Base-by-base conservation (phyloP, 805 yeast genomes). In the Candida insectorum region DNA sequence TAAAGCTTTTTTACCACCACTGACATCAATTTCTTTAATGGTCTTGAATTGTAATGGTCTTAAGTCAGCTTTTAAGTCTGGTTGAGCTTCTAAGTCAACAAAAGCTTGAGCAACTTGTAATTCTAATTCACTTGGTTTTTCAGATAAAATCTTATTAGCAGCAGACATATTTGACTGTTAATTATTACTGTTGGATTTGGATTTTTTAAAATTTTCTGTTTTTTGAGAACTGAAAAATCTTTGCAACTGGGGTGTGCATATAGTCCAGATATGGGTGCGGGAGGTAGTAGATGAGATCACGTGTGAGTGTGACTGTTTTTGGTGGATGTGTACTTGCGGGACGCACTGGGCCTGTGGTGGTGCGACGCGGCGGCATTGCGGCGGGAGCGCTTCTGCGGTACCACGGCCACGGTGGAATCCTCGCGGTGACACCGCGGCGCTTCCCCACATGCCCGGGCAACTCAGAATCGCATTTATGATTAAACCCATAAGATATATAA, bases 101-200 rank as follows among this genome's bases (percentile, higher is more conserved):
- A 93, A 85, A 65, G 97, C 96, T 79, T 91, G 97, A 64, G 96
- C 97, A 69, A 93, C 95, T 79, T 91, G 95, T 74, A 93, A 85
- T 80, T 93, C 98, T 74, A 93, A 88, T 77, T 93, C 97, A 69
- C 93, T 70, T 77, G 98, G 97, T 65, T 85, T 85, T 68, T 83
- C 81, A 66, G 88, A 81, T 73, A 91, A 82, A 74, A 93, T 80
- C 81, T 93, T 93, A 73, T 85, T 79, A 69, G 89, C 86, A 65
- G 96, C 95, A 75, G 97, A 91, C 97, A 91, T 91, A 52, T 58
- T 76, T 14, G 25, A 23, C 24, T 14, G 9, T 24, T 33, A 26
- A 23, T 25, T 12, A 23, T n/a, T n/a, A n/a, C n/a, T n/a, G n/a
- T n/a, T n/a, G n/a, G 28, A 28, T 24, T 23, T 29, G 7, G n/a